Percentiles rank a stretch among this genome's conserved stretches.
These are phyloP conservation scores for Penicillium sp. DNA, from an alignment of 2,329 filamentous ascomycete genomes.

Conservation along the genomic window DNA sequence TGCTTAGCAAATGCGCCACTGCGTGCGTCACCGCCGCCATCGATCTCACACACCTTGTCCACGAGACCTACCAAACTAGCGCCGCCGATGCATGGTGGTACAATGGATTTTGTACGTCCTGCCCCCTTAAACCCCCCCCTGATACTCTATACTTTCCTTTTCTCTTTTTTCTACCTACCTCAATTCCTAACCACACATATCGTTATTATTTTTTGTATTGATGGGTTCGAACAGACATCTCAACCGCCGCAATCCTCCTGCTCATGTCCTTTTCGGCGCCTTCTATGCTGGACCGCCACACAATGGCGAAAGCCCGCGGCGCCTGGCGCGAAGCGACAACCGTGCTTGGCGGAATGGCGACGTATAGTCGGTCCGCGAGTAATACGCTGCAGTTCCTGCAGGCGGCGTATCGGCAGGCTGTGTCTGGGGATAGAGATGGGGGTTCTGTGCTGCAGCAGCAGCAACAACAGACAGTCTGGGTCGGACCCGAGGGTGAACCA, in stretches of 20 bases:
- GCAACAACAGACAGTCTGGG: too few relatives aligned
- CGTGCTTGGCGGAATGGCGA: slow-evolving; percentile 33
- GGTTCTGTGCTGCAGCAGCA: too few relatives aligned
- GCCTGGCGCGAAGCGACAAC: slow-evolving; percentile 36
- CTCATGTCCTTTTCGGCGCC: slow-evolving; percentile 36
- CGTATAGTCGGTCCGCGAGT: slow-evolving; percentile 34
- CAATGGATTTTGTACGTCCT: slow-evolving; percentile 45
- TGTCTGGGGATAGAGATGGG: not conserved
- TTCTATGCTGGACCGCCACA: slow-evolving; percentile 25
- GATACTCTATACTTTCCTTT: not conserved
- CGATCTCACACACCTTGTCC: slow-evolving; percentile 36
- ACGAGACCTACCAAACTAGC: slow-evolving; percentile 34
- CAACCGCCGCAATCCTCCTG: slow-evolving; percentile 37
- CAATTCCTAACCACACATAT: too few relatives aligned
- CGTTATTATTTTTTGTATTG: not conserved
- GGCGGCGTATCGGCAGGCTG: slow-evolving; percentile 11
- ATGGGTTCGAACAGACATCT: slow-evolving; percentile 29
- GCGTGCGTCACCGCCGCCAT: slow-evolving; percentile 38
- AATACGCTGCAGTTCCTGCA: slow-evolving; percentile 38
- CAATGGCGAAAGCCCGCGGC: slow-evolving; percentile 22
- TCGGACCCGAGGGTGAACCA: too few relatives aligned
- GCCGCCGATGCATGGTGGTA: slow-evolving; percentile 45
- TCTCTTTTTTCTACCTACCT: not conserved
- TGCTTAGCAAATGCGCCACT: slow-evolving; percentile 36
- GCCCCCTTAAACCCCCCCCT: not conserved